Base-by-base conservation (phyloP, 2,329 filamentous ascomycete genomes). In the Pseudocercospora cruenta region DNA sequence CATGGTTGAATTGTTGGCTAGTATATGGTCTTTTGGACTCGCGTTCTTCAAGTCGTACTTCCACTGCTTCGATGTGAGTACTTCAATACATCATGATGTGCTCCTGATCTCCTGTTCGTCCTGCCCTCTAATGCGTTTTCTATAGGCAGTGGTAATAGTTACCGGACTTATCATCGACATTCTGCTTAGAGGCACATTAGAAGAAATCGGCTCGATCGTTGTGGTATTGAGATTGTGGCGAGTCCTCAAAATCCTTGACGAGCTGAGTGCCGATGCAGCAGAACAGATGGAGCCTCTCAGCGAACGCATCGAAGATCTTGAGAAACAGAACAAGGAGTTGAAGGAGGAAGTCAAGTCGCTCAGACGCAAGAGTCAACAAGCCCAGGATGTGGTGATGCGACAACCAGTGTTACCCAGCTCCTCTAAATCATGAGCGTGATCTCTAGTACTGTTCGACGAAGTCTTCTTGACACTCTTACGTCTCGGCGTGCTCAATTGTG, bases 191-290 rank as follows among this genome's bases (percentile, higher is more conserved):
- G 89, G 88, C 53, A 60, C 86, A 1, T 77, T 87, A 5, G 86
- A 89, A 76, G 86, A 90, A 73, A 86, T 90, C 55, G 87, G 85
- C 0, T 90, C 87, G 0, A 80, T 91, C n/a, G 84, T 91, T 58
- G 83, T 91, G 28, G 82, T 90, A 3, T 79, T 91, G 53, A 86
- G 89, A 61, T 80, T 91, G 3, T 91, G 88, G 86, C 84, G 90
- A 16, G 83, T 91, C 53, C 86, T 90, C 75, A 90, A 91, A 80
- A 89, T 91, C 60, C 86, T 90, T 6, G 88, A 91, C 73, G 89
- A 91, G 76, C 81, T 91, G 67, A 85, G 85, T 31, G 82, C 88
- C 6, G 88, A 87, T 8, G 87, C 88, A 1, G 79, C 85, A 39
- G 88, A 91, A 77, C 82, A 87, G 74, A 85, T 88, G 79, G 87